Conservation (phyloP, 1,284 basidiomycete genomes). For the Cryptococcus sp. region DNA sequence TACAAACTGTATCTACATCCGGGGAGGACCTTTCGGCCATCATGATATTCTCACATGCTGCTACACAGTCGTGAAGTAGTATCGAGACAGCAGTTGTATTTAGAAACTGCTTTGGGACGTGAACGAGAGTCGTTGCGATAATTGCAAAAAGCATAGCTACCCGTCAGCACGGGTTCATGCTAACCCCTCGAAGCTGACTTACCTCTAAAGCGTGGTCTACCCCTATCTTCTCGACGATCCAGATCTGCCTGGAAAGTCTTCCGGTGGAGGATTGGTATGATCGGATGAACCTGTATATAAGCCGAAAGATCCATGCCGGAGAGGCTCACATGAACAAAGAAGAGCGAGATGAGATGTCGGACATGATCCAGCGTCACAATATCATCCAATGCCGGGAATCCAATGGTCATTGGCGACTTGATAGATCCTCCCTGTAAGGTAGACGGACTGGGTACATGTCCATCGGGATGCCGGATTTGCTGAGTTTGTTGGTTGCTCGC, state of each 20-base stretch:
- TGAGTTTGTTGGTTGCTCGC: too few relatives aligned
- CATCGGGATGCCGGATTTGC: too few relatives aligned
- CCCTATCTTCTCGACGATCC: constrained; percentile 13
- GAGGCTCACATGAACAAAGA: too few relatives aligned
- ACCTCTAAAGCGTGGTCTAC: constrained; percentile 4
- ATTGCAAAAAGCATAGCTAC: constrained; percentile 9
- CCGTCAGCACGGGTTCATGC: not conserved
- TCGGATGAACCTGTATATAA: constrained; percentile 19
- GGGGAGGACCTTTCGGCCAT: not conserved
- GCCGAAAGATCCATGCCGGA: too few relatives aligned
- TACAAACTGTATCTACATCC: constrained; percentile 18
- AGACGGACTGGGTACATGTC: too few relatives aligned
- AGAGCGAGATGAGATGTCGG: too few relatives aligned
- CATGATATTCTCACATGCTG: constrained; percentile 17
- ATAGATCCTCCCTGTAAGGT: too few relatives aligned
- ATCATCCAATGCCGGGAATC: too few relatives aligned
- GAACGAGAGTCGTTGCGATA: constrained; percentile 22
- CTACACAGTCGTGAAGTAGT: not conserved
- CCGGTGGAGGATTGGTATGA: constrained; percentile 23
- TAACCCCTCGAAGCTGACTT: constrained; percentile 13
- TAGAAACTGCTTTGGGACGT: constrained; percentile 11
- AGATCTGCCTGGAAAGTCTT: constrained; percentile 21
- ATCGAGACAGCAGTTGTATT: not conserved
- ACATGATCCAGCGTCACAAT: too few relatives aligned
- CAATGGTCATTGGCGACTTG: too few relatives aligned